Conservation (phyloP, 2,329 filamentous ascomycete species). For the Dendryphion nanum region DNA sequence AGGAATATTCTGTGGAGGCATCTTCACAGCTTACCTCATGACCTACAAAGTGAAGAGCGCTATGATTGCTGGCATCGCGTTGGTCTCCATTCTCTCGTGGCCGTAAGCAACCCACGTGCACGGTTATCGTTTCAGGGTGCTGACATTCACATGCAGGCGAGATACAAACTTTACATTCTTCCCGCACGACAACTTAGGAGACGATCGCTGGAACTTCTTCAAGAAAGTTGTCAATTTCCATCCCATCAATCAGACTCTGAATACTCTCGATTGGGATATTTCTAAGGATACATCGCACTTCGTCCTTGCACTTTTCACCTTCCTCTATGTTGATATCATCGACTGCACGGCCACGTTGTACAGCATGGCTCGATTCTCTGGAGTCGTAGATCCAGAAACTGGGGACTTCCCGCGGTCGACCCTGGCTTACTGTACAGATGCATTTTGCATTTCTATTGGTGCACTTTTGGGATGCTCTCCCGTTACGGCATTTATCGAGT, state of each 20-base stretch:
- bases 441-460: constrained; percentile 76
- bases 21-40: constrained; percentile 78
- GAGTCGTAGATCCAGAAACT: constrained; percentile 74
- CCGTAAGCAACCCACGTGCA: constrained; percentile 46
- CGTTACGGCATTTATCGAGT: constrained; percentile 84
- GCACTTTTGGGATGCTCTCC: constrained; percentile 75
- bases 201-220: constrained; percentile 78
- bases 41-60: constrained; percentile 84
- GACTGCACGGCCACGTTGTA: constrained; percentile 86
- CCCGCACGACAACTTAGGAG: constrained; percentile 65
- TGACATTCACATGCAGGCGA: constrained; percentile 44
- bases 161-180: constrained; percentile 76
- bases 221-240: constrained; percentile 81
- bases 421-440: constrained; percentile 80
- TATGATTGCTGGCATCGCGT: constrained; percentile 76
- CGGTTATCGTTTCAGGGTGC: constrained; percentile 1
- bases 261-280: constrained; percentile 73
- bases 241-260: constrained; percentile 67
- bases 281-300: constrained; percentile 68
- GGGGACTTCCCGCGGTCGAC: constrained; percentile 86
- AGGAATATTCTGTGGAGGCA: constrained; percentile 80
- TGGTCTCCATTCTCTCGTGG: constrained; percentile 88
- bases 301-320: constrained; percentile 79
- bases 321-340: constrained; percentile 86
- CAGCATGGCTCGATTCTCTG: constrained; percentile 82